Conservation (phyloP, 2,329 filamentous ascomycete species). For the Ophiostoma ips region DNA sequence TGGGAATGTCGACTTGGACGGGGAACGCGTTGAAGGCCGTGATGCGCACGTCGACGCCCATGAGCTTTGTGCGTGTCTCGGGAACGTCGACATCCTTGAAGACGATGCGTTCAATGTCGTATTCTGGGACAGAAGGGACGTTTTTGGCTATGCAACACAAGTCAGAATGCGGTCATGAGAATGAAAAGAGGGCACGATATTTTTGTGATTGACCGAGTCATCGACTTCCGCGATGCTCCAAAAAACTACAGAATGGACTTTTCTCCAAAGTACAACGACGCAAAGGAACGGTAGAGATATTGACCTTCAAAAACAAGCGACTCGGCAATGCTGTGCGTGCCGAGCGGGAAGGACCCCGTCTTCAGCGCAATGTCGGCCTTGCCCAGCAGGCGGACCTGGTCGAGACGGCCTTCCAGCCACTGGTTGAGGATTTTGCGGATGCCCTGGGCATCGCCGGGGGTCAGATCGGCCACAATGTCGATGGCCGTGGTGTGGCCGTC, state of each 20-base stretch:
- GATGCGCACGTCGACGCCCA: constrained; percentile 69
- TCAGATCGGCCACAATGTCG: constrained; percentile 65
- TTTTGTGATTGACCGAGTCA: too few species aligned
- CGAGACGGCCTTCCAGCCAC: constrained; percentile 70
- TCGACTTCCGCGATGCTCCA: too few species aligned
- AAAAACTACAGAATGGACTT: constrained; percentile 33
- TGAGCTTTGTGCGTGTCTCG: constrained; percentile 40
- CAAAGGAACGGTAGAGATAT: constrained; percentile 52
- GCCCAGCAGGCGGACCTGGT: constrained; percentile 56
- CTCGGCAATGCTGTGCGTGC: constrained; percentile 61
- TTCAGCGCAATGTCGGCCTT: constrained; percentile 60
- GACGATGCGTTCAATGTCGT: constrained; percentile 69
- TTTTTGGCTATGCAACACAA: constrained; percentile 41
- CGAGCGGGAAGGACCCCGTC: constrained; percentile 66
- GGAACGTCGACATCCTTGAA: constrained; percentile 54
- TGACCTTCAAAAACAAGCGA: constrained; percentile 72
- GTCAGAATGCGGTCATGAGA: constrained; percentile 15
- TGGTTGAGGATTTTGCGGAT: constrained; percentile 73
- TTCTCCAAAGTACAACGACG: constrained; percentile 46
- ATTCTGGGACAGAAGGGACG: constrained; percentile 64
- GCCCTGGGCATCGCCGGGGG: constrained; percentile 61
- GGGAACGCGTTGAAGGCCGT: constrained; percentile 64
- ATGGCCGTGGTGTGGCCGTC: constrained; percentile 66
- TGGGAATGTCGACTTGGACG: constrained; percentile 60
- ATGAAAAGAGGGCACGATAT: background rate